A percentile compares a stretch with the other conserved stretches of the same genome.
phyloP scores from a whole-genome alignment of 495 filamentous ascomycete genomes.

The Aspergillus heteromorphus region DNA sequence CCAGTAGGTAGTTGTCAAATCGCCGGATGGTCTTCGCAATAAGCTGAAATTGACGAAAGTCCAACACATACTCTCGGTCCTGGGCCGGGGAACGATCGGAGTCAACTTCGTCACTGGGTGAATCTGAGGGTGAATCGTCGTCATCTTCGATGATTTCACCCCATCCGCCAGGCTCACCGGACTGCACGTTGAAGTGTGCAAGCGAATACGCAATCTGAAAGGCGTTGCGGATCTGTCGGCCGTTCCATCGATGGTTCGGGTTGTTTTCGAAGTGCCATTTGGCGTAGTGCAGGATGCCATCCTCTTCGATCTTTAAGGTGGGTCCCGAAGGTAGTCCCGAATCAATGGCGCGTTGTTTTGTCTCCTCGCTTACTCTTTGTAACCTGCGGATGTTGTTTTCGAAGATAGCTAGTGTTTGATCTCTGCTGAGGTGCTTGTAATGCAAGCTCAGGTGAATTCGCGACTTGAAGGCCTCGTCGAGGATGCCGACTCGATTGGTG shows the following conservation, averaged over 20 bases:
- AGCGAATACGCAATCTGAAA: background rate
- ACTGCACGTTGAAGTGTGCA: background rate
- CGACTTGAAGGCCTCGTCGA: slow-evolving; percentile 48
- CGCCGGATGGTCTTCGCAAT: background rate
- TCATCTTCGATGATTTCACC: background rate
- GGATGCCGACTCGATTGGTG: slow-evolving; percentile 43
- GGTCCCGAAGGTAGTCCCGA: background rate
- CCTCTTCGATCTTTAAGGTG: background rate
- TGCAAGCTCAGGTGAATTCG: slow-evolving; percentile 40
- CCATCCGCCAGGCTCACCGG: background rate
- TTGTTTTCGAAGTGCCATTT: background rate
- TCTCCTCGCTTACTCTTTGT: too few species aligned
- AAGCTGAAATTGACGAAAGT: background rate
- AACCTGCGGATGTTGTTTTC: too few species aligned
- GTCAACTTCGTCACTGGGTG: background rate
- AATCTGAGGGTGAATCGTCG: background rate
- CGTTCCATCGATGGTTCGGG: background rate
- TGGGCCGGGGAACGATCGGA: too few species aligned
- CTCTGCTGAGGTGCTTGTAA: background rate
- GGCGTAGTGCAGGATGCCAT: background rate
- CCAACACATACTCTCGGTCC: background rate
- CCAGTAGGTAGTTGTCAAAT: background rate
- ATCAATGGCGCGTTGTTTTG: too few species aligned
- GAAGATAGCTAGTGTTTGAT: too few species aligned
- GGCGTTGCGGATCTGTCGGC: background rate